Evolutionary conservation across 75 land plant genomes (phyloP).

Genomic region (Picea glauca): DNA sequence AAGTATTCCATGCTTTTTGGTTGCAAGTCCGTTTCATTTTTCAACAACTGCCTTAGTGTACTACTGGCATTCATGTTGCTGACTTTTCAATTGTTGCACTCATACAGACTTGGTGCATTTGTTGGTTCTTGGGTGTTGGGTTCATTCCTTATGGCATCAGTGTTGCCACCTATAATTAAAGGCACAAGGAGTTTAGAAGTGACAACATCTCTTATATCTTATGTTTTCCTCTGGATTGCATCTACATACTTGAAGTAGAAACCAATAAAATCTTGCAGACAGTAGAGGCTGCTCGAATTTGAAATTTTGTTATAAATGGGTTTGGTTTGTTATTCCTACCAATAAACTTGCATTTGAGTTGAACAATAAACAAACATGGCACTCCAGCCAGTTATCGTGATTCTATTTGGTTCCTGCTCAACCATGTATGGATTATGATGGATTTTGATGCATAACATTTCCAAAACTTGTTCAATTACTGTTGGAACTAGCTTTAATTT

Average conservation of each 20-base stretch:
- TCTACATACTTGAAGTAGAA: slow-evolving; percentile 70
- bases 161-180: slow-evolving; percentile 60
- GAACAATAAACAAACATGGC: neutral
- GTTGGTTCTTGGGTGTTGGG: slow-evolving; percentile 69
- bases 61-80: neutral
- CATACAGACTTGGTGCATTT: slow-evolving; percentile 64
- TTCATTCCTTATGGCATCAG: slow-evolving; percentile 73
- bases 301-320: neutral
- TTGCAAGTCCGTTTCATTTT: neutral
- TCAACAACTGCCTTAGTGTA: slow-evolving; percentile 1
- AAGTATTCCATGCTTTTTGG: slow-evolving; percentile 13
- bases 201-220: slow-evolving; percentile 58
- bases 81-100: neutral
- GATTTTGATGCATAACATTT: neutral
- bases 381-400: neutral
- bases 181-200: slow-evolving; percentile 75
- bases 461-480: neutral
- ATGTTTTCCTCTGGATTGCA: slow-evolving; percentile 71
- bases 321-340: neutral
- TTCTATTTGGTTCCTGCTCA: neutral
- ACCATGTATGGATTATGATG: neutral
- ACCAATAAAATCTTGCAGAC: neutral
- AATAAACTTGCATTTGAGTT: neutral
- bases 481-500: neutral
- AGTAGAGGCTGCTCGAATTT: neutral